Evolutionary conservation across 1,284 basidiomycete genomes (phyloP).

Genomic region (Ustilago cynodontis): DNA sequence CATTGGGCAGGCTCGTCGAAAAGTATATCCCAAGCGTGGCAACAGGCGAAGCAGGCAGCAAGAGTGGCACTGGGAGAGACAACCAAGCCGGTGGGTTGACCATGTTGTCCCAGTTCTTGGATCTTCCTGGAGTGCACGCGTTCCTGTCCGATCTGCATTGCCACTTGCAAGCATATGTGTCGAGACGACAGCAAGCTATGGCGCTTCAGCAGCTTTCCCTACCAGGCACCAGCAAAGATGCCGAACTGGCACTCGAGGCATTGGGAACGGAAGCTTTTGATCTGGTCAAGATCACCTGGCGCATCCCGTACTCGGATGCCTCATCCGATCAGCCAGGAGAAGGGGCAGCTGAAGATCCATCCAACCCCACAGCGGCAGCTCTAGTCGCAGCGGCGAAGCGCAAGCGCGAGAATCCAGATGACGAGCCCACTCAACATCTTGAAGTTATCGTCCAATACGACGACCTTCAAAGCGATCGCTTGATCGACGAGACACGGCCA

Average conservation of each 20-base stretch:
- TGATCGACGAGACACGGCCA: conserved; percentile 41
- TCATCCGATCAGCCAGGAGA: not conserved
- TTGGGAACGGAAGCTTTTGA: conserved; percentile 49
- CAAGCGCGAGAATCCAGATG: conserved; percentile 25
- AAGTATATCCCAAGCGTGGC: conserved; percentile 43
- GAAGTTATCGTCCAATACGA: conserved; percentile 41
- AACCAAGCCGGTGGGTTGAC: conserved; percentile 45
- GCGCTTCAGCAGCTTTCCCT: conserved; percentile 34
- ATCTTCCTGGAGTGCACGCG: conserved; percentile 44
- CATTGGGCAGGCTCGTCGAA: conserved; percentile 42
- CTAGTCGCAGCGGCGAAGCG: conserved; percentile 25
- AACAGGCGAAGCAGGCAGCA: conserved; percentile 28
- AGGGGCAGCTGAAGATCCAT: conserved; percentile 4
- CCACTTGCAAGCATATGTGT: conserved; percentile 54
- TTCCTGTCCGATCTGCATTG: conserved; percentile 51
- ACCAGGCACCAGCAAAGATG: conserved; percentile 5
- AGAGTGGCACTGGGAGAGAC: conserved; percentile 11
- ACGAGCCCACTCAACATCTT: conserved; percentile 29
- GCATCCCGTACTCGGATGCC: conserved; percentile 25
- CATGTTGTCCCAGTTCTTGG: conserved; percentile 41
- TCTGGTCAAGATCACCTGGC: conserved; percentile 51
- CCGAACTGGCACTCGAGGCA: conserved; percentile 23
- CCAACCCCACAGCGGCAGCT: conserved; percentile 22
- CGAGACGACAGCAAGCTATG: conserved; percentile 48
- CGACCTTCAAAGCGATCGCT: conserved; percentile 47